Evolutionary conservation across 2,329 filamentous ascomycete species (phyloP).

Genomic region (Trichoderma harzianum): DNA sequence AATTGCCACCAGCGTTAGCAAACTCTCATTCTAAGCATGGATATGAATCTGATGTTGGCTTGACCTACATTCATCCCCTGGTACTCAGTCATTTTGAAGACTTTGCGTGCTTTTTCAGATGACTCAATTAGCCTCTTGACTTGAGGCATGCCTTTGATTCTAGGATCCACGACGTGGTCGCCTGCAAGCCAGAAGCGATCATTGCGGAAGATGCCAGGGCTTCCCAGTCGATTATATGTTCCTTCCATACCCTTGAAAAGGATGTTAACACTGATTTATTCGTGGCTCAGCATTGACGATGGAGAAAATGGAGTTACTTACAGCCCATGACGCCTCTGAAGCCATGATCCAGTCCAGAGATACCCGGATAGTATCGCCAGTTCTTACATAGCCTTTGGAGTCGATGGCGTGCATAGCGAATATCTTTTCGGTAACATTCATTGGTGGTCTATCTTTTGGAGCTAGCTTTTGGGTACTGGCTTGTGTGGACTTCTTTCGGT

Average conservation of each 20-base stretch:
- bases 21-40: not conserved
- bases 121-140: conserved; percentile 36
- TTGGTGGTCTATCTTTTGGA: conserved; percentile 26
- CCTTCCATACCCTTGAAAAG: conserved; percentile 35
- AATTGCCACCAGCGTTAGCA: conserved; percentile 2
- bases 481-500: not conserved
- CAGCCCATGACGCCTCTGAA: conserved; percentile 40
- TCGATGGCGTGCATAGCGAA: conserved; percentile 42
- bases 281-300: not conserved
- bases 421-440: conserved; percentile 45
- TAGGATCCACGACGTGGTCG: conserved; percentile 47
- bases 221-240: conserved; percentile 38
- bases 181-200: conserved; percentile 49
- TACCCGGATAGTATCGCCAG: conserved; percentile 41
- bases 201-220: conserved; percentile 45
- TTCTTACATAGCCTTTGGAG: conserved; percentile 31
- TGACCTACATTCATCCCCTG: conserved; percentile 35
- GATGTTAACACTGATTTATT: not conserved
- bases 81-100: conserved; percentile 22
- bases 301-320: not conserved
- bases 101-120: conserved; percentile 27
- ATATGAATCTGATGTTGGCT: conserved; percentile 22
- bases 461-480: not conserved
- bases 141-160: conserved; percentile 34
- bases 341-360: conserved; percentile 46